Evolutionary conservation across 768 basidiomycete genomes (phyloP).

Genomic region (Leucocoprinus sp.): DNA sequence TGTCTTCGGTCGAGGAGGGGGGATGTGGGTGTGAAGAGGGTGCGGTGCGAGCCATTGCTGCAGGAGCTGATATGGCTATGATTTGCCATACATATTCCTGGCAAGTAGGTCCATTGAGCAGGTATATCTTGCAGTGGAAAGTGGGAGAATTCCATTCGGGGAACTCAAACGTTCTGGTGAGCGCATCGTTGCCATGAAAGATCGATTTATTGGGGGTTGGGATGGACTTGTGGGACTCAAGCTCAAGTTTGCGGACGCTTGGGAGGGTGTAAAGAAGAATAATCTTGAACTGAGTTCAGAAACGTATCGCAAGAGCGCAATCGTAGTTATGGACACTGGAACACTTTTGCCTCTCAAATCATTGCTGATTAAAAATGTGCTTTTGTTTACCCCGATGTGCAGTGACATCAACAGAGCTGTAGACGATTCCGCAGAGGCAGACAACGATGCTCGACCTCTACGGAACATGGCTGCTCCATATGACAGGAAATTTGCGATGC

Average conservation of each 20-base stretch:
- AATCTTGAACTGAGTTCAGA: slow-evolving; percentile 34
- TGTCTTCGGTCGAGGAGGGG: slow-evolving; percentile 38
- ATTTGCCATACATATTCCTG: slow-evolving; percentile 54
- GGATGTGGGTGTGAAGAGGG: slow-evolving; percentile 43
- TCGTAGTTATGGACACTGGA: slow-evolving; percentile 37
- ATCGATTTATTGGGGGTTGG: slow-evolving; percentile 40
- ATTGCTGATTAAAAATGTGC: slow-evolving; percentile 18
- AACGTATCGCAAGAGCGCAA: slow-evolving; percentile 40
- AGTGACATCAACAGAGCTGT: slow-evolving; percentile 55
- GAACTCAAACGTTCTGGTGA: slow-evolving; percentile 32
- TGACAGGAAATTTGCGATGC: slow-evolving; percentile 40
- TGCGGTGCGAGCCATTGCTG: slow-evolving; percentile 46
- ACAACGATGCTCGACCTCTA: slow-evolving; percentile 29
- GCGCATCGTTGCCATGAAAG: slow-evolving; percentile 45
- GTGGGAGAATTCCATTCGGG: slow-evolving; percentile 31
- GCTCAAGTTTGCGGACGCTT: slow-evolving; percentile 16
- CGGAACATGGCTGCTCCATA: slow-evolving; percentile 53
- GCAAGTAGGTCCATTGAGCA: slow-evolving; percentile 45
- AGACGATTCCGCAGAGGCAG: slow-evolving; percentile 39
- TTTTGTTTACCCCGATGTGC: slow-evolving; percentile 49
- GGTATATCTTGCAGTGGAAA: slow-evolving; percentile 41
- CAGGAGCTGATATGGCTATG: slow-evolving; percentile 70
- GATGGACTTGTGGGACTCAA: slow-evolving; percentile 21
- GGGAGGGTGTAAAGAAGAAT: slow-evolving; percentile 28
- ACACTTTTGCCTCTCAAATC: slow-evolving; percentile 28